These are phyloP conservation scores for Aspergillus fijiensis DNA, from an alignment of 2,329 filamentous ascomycete genomes.

Conservation along the genomic window DNA sequence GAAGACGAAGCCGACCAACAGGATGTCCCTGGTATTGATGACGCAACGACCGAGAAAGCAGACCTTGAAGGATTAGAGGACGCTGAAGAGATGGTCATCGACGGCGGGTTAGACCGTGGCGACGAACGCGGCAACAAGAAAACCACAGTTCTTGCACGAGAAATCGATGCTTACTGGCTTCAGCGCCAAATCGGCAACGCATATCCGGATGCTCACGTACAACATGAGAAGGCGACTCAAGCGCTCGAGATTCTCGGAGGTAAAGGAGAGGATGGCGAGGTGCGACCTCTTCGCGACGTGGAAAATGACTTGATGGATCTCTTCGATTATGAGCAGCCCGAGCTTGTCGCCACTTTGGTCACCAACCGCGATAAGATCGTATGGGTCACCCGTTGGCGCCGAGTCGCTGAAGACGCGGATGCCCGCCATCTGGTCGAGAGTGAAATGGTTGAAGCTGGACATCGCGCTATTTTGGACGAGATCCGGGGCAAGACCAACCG, in stretches of 20 bases:
- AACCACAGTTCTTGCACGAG: constrained; percentile 71
- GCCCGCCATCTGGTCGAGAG: constrained; percentile 76
- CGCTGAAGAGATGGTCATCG: constrained; percentile 79
- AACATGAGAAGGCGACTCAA: constrained; percentile 86
- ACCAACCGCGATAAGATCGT: constrained; percentile 91
- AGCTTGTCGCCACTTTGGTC: constrained; percentile 86
- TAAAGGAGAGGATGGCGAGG: constrained; percentile 69
- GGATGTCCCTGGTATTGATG: constrained; percentile 55
- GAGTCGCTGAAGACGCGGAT: constrained; percentile 72
- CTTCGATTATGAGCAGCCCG: constrained; percentile 95
- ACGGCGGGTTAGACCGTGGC: constrained; percentile 56
- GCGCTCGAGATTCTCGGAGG: constrained; percentile 81
- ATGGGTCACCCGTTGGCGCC: constrained; percentile 87
- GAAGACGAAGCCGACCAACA: constrained; percentile 70
- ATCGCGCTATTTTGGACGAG: constrained; percentile 84
- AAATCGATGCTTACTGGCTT: constrained; percentile 97
- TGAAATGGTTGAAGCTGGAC: constrained; percentile 86
- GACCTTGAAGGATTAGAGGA: constrained; percentile 46
- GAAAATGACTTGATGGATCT: constrained; percentile 98
- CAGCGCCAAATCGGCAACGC: constrained; percentile 86
- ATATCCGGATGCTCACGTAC: constrained; percentile 87
- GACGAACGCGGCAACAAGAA: constrained; percentile 49
- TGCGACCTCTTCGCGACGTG: constrained; percentile 84
- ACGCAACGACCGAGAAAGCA: constrained; percentile 36
- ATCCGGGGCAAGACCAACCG: constrained; percentile 68